Conservation (phyloP, 1,139 yeast genomes). For the Yamadazyma diddensiae region DNA sequence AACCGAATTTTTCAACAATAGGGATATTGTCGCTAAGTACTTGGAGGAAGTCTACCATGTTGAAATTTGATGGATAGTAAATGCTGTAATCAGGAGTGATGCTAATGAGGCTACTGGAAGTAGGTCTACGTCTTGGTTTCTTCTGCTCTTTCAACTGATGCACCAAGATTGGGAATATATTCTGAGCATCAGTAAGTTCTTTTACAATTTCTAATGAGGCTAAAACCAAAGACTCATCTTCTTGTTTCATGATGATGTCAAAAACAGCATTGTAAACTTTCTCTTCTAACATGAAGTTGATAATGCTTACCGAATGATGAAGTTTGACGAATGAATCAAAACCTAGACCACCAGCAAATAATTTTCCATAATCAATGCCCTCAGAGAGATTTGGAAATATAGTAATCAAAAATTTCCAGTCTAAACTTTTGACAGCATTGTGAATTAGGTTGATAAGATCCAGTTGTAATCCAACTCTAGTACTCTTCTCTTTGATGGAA, state of each 20-base stretch:
- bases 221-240: slow-evolving; percentile 40
- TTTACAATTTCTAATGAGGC: slow-evolving; percentile 43
- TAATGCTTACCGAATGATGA: slow-evolving; percentile 67
- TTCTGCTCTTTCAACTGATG: slow-evolving; percentile 22
- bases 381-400: slow-evolving; percentile 26
- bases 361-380: slow-evolving; percentile 37
- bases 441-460: slow-evolving; percentile 52
- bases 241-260: slow-evolving; percentile 48
- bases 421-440: slow-evolving; percentile 56
- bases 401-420: slow-evolving; percentile 58
- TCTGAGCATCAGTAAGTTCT: slow-evolving; percentile 54
- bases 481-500: slow-evolving; percentile 27
- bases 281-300: slow-evolving; percentile 62
- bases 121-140: slow-evolving; percentile 4
- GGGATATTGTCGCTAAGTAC: slow-evolving; percentile 67
- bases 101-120: slow-evolving; percentile 3
- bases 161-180: slow-evolving; percentile 25
- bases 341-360: slow-evolving; percentile 17
- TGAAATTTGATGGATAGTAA: slow-evolving; percentile 51
- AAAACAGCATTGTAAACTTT: slow-evolving; percentile 56
- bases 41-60: slow-evolving; percentile 64
- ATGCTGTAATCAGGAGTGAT: slow-evolving; percentile 23
- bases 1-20: slow-evolving; percentile 64
- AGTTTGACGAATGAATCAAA: slow-evolving; percentile 42
- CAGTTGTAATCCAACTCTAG: slow-evolving; percentile 48